Conservation (phyloP, 2,329 filamentous ascomycete species). For the Ceratocystis eucalypticola region DNA sequence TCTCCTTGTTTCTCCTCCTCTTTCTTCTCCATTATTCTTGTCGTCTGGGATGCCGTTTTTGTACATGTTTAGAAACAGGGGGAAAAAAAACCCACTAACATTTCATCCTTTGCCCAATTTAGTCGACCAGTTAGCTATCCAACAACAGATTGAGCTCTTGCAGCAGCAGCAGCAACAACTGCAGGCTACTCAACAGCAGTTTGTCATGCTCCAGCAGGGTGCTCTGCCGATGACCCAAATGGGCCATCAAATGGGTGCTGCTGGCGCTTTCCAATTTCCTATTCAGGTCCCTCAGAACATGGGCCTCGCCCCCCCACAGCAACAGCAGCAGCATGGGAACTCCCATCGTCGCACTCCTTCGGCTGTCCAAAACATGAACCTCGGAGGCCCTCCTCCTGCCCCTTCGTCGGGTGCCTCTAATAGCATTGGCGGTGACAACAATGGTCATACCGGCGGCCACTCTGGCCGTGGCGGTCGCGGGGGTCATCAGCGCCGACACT, state of each 20-base stretch:
- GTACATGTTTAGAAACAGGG: neutral
- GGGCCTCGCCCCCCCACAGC: slow-evolving; percentile 57
- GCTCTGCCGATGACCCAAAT: slow-evolving; percentile 63
- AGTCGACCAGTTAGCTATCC: slow-evolving; percentile 97
- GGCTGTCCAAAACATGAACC: slow-evolving; percentile 79
- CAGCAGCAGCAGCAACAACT: slow-evolving; percentile 98
- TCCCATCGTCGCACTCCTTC: slow-evolving; percentile 97
- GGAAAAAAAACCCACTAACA: neutral
- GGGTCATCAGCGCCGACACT: slow-evolving; percentile 88
- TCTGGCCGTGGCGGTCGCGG: slow-evolving; percentile 55
- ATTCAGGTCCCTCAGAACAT: slow-evolving; percentile 56
- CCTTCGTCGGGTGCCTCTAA: slow-evolving; percentile 86
- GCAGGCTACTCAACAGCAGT: slow-evolving; percentile 90
- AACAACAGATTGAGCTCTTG: slow-evolving; percentile 93
- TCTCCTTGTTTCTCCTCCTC: neutral
- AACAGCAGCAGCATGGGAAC: slow-evolving; percentile 62
- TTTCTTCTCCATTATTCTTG: neutral
- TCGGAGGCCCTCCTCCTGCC: slow-evolving; percentile 68
- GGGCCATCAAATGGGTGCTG: slow-evolving; percentile 62
- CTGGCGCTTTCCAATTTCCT: slow-evolving; percentile 81
- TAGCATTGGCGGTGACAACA: slow-evolving; percentile 62
- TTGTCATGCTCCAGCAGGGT: slow-evolving; percentile 94
- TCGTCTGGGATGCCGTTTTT: neutral
- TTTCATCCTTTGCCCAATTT: neutral
- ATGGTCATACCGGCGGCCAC: slow-evolving; percentile 51